Percentiles rank a stretch among this genome's conserved stretches.
phyloP scores from a whole-genome alignment of 2,329 filamentous ascomycete species.

The Hirsutella thompsonii region DNA sequence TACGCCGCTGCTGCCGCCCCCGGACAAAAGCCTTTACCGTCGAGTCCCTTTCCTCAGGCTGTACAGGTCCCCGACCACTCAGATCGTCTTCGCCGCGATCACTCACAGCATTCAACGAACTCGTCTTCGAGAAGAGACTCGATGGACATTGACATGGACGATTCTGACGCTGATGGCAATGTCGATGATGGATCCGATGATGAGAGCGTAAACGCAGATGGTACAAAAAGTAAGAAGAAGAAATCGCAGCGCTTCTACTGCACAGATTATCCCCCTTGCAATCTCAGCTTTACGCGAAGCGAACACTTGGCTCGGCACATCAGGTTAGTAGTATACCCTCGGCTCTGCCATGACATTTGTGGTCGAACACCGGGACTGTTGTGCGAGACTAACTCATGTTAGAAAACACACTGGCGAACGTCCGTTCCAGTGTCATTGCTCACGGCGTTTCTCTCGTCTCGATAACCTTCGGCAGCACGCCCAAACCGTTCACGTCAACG shows the following conservation, averaged over 20 bases:
- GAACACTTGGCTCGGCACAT: conserved; percentile 94
- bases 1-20: conserved; percentile 31
- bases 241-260: conserved; percentile 95
- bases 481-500: conserved; percentile 93
- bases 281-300: conserved; percentile 86
- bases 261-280: conserved; percentile 87
- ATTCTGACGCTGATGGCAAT: conserved; percentile 50
- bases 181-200: conserved; percentile 50
- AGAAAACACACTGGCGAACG: conserved; percentile 97
- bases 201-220: conserved; percentile 49
- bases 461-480: conserved; percentile 96
- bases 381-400: too few relatives aligned
- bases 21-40: conserved; percentile 40
- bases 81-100: conserved; percentile 25
- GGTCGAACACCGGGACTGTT: too few relatives aligned
- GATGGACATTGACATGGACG: conserved; percentile 65
- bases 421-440: conserved; percentile 93
- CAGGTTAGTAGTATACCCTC: conserved; percentile 37
- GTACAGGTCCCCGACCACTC: conserved; percentile 33
- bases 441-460: conserved; percentile 78
- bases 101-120: conserved; percentile 48
- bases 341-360: neutral
- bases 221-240: conserved; percentile 77
- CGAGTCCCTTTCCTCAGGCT: conserved; percentile 36
- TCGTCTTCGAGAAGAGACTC: conserved; percentile 39